Base-by-base conservation (phyloP, 2,329 filamentous ascomycete species). In the Claviceps spartinae region DNA sequence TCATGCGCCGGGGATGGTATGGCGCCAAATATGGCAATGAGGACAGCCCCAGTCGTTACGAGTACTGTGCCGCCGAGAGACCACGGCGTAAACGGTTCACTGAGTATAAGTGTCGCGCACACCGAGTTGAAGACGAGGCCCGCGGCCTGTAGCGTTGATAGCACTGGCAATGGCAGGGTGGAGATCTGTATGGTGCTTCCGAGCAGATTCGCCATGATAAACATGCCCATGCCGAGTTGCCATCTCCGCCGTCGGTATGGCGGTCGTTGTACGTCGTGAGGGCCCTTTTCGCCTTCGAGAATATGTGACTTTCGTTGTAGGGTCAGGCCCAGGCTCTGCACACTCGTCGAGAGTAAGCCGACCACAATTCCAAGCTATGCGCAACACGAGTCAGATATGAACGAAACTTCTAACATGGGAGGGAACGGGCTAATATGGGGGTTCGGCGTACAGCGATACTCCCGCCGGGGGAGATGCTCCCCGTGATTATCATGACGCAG, bases 41-140 rank as follows among this genome's bases (percentile, higher is more conserved):
- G 70, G 5, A 94, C 74, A n/a, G 93, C 93, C 51, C 93, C 93
- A 22, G 75, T 75, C 56, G 88, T 91, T 43, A 97, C 93, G 48
- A 98, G 79, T 50, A 93, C 61, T 1, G 93, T 98, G 40, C 93
- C 93, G 62, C 87, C 79, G 40, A 95, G 76, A n/a, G 91, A 96
- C 78, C 89, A 94, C 65, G 79, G 81, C 50, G 93, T 97, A 69
- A 97, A 98, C 4, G 90, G 88, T 69, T 98, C 91, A 62, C 86
- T 84, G 47, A 98, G 78, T 62, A 97, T 88, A 53, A 97, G 72
- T 45, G 89, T 94, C 55, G 93, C 93, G 75, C 94, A 95, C 67
- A 97, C 88, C 53, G 91, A 95, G 73, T 98, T 98, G 76, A 98
- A 98, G 56, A 98, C 93, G 52, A 98, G 77, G 45, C 93, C 93